Percentiles rank a stretch among this genome's conserved stretches.
Conservation (phyloP, 441 rosid species). For the Adansonia gregorii region DNA sequence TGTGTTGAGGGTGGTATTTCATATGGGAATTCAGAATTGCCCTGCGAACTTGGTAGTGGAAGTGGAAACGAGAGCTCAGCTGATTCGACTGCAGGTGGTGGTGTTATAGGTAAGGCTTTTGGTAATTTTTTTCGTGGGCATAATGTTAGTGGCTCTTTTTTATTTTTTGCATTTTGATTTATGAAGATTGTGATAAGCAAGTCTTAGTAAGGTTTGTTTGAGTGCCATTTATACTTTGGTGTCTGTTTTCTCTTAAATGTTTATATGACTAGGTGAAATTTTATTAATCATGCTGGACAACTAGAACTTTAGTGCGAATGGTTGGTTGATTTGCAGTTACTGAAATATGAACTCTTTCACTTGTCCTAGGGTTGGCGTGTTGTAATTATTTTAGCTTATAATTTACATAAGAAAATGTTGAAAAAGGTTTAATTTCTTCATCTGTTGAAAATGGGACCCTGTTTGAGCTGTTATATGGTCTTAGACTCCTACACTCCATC, state of each 20-base stretch:
- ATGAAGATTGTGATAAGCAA: conserved; percentile 3
- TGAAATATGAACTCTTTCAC: neutral
- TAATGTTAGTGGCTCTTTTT: conserved; percentile 4
- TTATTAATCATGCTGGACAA: conserved; percentile 11
- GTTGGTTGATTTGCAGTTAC: neutral
- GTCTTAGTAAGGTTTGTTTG: neutral
- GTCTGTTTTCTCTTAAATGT: neutral
- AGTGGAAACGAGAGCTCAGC: conserved; percentile 76
- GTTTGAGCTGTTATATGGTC: neutral
- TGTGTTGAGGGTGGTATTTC: conserved; percentile 78
- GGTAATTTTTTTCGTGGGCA: neutral
- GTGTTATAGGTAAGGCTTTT: conserved; percentile 70
- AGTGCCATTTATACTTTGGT: neutral
- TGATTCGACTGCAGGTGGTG: conserved; percentile 89
- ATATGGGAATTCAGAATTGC: conserved; percentile 85
- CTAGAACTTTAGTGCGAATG: neutral
- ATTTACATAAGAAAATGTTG: neutral
- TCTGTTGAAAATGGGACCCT: neutral
- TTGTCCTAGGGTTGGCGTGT: neutral
- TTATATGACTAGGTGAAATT: neutral
- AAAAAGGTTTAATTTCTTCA: neutral
- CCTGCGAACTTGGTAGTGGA: conserved; percentile 99
- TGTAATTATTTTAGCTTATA: neutral
- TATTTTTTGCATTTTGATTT: conserved; percentile 7
- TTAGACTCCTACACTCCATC: neutral